These are phyloP conservation scores for Rhodotorula sp. DNA, from an alignment of 1,284 basidiomycete genomes.

Conservation along the genomic window DNA sequence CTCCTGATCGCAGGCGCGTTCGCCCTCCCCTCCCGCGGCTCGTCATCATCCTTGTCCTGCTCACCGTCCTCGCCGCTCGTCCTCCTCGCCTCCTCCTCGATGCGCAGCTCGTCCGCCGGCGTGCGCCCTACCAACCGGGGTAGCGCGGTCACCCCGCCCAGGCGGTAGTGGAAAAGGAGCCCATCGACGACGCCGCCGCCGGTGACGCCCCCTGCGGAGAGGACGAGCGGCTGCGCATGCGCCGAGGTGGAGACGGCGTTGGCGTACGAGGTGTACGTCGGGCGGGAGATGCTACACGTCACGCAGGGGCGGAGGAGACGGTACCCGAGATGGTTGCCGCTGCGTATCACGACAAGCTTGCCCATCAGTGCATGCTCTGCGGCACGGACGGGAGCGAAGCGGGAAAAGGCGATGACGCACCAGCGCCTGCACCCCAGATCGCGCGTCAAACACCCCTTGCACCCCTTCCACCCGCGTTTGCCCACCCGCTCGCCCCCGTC, in stretches of 20 bases:
- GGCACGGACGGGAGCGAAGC: background rate
- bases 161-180: constrained; percentile 20
- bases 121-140: background rate
- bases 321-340: constrained; percentile 38
- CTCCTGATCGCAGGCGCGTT: background rate
- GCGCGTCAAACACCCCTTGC: constrained; percentile 26
- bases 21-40: background rate
- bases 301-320: constrained; percentile 29
- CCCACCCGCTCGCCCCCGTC: constrained; percentile 10
- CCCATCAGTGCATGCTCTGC: no score
- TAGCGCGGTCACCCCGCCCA: background rate
- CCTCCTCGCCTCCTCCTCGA: background rate
- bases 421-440: constrained; percentile 32
- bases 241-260: background rate
- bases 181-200: constrained; percentile 31
- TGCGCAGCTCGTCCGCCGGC: background rate
- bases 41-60: background rate
- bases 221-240: background rate
- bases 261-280: constrained; percentile 14
- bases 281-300: constrained; percentile 19
- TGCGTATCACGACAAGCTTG: background rate
- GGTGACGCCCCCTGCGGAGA: constrained; percentile 22
- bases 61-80: background rate
- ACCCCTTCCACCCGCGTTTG: constrained; percentile 12
- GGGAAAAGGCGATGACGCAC: constrained; percentile 12